Conservation (phyloP, 768 basidiomycete genomes). For the Lentinula lateritia region DNA sequence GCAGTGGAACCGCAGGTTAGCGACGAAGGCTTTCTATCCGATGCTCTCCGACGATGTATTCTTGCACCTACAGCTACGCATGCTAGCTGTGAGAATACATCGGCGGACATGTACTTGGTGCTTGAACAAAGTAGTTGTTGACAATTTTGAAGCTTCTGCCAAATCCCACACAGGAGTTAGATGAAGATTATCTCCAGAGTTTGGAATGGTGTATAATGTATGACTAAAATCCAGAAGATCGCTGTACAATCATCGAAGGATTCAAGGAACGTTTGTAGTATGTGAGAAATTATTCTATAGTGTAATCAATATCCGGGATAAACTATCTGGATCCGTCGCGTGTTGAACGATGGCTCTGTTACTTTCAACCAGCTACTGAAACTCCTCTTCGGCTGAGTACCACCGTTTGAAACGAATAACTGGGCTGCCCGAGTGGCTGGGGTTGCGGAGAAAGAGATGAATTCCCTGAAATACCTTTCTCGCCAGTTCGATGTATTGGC, state of each 20-base stretch:
- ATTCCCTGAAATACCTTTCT: slow-evolving; percentile 76
- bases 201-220: slow-evolving; percentile 7
- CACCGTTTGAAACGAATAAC: not conserved
- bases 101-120: not conserved
- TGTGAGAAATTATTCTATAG: not conserved
- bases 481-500: slow-evolving; percentile 78
- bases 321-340: not conserved
- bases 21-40: not conserved
- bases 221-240: not conserved
- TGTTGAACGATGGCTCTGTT: not conserved
- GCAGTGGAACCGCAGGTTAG: not conserved
- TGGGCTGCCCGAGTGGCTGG: not conserved
- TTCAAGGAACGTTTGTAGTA: not conserved
- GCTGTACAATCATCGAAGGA: not conserved
- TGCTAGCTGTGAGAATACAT: not conserved
- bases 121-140: not conserved
- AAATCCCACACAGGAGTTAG: not conserved
- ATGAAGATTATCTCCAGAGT: slow-evolving; percentile 1
- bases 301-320: not conserved
- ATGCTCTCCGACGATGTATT: not conserved
- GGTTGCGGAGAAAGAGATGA: slow-evolving; percentile 43
- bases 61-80: too few species aligned
- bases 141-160: not conserved
- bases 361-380: not conserved
- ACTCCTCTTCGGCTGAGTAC: not conserved